Evolutionary conservation across 345 rosid genomes (phyloP).

Genomic region (Salix koriyanagi): DNA sequence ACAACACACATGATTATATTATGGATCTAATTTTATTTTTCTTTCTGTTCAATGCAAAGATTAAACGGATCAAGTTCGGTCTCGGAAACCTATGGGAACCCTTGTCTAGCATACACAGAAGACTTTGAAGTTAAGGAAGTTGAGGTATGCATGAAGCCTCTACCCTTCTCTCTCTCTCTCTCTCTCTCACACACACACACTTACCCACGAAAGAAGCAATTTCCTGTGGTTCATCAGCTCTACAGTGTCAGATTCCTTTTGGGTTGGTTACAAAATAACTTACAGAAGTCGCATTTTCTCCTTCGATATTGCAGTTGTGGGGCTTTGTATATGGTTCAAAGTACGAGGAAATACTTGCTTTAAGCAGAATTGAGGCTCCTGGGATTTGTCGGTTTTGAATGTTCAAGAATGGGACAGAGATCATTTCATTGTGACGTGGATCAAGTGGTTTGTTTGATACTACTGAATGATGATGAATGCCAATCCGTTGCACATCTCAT

Average conservation of each 20-base stretch:
- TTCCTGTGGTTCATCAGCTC: background rate
- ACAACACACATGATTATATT: background rate
- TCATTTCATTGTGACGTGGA: background rate
- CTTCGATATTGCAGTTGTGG: constrained; percentile 61
- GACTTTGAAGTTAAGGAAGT: constrained; percentile 86
- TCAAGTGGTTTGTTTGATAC: background rate
- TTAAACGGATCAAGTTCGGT: constrained; percentile 83
- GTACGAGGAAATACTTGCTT: constrained; percentile 77
- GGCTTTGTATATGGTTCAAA: constrained; percentile 80
- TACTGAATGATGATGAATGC: background rate
- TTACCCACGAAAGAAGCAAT: background rate
- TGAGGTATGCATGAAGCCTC: constrained; percentile 53
- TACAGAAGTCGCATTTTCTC: background rate
- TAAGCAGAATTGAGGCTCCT: constrained; percentile 55
- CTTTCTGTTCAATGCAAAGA: constrained; percentile 28
- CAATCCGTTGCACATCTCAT: background rate
- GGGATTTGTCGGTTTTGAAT: constrained; percentile 78
- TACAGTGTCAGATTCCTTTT: background rate
- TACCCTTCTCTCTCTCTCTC: background rate
- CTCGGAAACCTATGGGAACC: constrained; percentile 89
- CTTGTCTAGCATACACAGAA: constrained; percentile 74
- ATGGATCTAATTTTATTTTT: background rate
- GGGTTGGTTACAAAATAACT: background rate
- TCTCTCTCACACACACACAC: too few relatives aligned
- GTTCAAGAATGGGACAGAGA: background rate